Evolutionary conservation across 371 early-diverging fungal species (phyloP).

Genomic region (Capillidium rhysosporum): DNA sequence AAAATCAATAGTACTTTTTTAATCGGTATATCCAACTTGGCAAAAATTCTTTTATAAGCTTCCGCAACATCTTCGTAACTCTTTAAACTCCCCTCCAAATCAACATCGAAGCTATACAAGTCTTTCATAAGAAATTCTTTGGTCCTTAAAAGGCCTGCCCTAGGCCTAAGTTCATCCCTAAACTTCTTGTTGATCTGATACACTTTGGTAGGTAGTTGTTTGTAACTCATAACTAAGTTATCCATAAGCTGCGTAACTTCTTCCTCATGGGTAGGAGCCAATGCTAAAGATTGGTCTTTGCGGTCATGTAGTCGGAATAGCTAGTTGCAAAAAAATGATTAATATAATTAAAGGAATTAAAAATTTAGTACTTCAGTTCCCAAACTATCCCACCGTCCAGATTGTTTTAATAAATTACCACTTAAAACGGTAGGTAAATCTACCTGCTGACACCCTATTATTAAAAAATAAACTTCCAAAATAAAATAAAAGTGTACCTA

Average conservation of each 20-base stretch:
- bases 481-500: background rate
- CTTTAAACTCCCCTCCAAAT: slow-evolving; percentile 33
- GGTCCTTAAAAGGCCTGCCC: slow-evolving; percentile 62
- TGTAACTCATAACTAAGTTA: slow-evolving; percentile 33
- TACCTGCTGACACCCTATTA: slow-evolving; percentile 45
- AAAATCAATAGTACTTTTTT: slow-evolving; percentile 24
- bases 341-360: background rate
- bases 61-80: slow-evolving; percentile 47
- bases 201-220: slow-evolving; percentile 60
- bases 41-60: slow-evolving; percentile 57
- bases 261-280: slow-evolving; percentile 86
- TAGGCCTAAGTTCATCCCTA: slow-evolving; percentile 65
- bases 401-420: slow-evolving; percentile 49
- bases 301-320: slow-evolving; percentile 66
- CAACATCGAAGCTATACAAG: slow-evolving; percentile 69
- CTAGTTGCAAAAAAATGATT: slow-evolving; percentile 12
- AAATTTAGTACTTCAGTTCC: slow-evolving; percentile 31
- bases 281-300: slow-evolving; percentile 36
- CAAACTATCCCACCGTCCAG: slow-evolving; percentile 54
- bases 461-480: background rate
- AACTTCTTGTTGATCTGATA: slow-evolving; percentile 82
- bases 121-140: slow-evolving; percentile 93
- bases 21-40: slow-evolving; percentile 51
- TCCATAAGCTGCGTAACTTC: slow-evolving; percentile 65
- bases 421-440: slow-evolving; percentile 44